These are phyloP conservation scores for Melaleuca alternifolia DNA, from an alignment of 345 rosid genomes.

Conservation along the genomic window DNA sequence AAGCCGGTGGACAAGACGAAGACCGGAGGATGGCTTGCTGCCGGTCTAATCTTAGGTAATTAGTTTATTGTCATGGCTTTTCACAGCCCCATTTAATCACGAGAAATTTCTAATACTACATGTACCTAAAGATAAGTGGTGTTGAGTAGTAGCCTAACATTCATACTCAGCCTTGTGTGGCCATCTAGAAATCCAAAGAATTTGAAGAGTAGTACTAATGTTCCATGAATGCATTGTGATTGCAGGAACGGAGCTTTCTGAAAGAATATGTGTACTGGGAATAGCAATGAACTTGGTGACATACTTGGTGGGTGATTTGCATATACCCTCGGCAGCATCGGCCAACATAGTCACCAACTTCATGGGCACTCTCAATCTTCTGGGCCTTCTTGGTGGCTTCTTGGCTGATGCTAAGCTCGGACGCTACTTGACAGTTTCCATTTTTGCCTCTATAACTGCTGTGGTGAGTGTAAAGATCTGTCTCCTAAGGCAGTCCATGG, in stretches of 20 bases:
- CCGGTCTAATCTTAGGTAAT: constrained; percentile 84
- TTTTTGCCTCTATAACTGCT: constrained; percentile 56
- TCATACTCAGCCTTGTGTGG: background rate
- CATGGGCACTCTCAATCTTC: constrained; percentile 84
- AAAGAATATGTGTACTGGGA: constrained; percentile 89
- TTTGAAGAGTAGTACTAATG: background rate
- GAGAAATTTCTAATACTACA: background rate
- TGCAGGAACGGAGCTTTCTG: constrained; percentile 75
- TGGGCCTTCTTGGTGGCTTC: constrained; percentile 87
- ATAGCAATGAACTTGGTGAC: constrained; percentile 88
- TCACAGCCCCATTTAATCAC: background rate
- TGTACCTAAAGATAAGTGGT: background rate
- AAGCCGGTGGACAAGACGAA: constrained; percentile 58
- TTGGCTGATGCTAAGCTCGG: constrained; percentile 89
- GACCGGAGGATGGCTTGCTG: constrained; percentile 89
- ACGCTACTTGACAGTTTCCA: constrained; percentile 63
- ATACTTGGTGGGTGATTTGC: constrained; percentile 70
- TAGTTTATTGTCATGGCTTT: background rate
- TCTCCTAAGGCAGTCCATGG: background rate
- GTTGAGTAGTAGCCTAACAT: background rate
- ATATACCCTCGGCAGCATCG: constrained; percentile 67
- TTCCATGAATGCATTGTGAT: background rate
- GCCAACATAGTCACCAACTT: constrained; percentile 80
- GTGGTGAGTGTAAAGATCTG: constrained; percentile 23
- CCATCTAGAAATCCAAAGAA: background rate